Evolutionary conservation across 352 stramenopile species (phyloP).

Genomic region (Globisporangium ultimum): DNA sequence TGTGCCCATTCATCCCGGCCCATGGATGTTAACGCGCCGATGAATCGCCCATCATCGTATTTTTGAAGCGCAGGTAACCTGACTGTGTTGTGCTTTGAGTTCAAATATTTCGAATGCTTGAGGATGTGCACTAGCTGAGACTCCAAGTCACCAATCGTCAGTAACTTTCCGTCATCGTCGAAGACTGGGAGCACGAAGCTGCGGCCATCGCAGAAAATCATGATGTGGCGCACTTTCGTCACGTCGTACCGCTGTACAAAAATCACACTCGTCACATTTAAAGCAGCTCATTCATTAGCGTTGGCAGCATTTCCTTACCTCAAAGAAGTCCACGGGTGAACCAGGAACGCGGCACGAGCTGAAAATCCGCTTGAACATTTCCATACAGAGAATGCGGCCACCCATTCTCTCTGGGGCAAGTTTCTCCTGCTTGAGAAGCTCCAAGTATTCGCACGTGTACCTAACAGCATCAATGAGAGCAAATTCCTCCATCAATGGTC

Average conservation of each 20-base stretch:
- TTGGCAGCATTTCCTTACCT: conserved; percentile 11
- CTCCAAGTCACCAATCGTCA: conserved; percentile 67
- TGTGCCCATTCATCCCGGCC: conserved; percentile 87
- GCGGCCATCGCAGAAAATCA: conserved; percentile 50
- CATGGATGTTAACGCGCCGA: conserved; percentile 88
- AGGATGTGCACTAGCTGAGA: conserved; percentile 54
- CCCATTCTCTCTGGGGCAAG: conserved; percentile 88
- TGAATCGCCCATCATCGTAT: conserved; percentile 29
- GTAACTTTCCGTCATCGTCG: conserved; percentile 34
- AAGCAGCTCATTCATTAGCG: background rate
- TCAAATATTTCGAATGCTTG: conserved; percentile 40
- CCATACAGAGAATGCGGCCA: conserved; percentile 85
- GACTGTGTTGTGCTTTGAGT: background rate
- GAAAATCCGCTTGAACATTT: conserved; percentile 87
- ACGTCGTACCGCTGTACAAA: conserved; percentile 26
- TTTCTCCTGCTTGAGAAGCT: conserved; percentile 77
- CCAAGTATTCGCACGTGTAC: conserved; percentile 84
- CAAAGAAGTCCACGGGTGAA: conserved; percentile 42
- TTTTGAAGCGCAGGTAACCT: conserved; percentile 3
- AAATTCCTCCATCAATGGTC: background rate
- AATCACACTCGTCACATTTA: background rate
- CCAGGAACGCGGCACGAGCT: conserved; percentile 89
- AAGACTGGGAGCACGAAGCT: conserved; percentile 51
- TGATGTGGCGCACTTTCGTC: conserved; percentile 32
- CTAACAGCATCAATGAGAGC: conserved; percentile 42